These are phyloP conservation scores for Russula vinacea DNA, from an alignment of 768 basidiomycete species.

Conservation along the genomic window DNA sequence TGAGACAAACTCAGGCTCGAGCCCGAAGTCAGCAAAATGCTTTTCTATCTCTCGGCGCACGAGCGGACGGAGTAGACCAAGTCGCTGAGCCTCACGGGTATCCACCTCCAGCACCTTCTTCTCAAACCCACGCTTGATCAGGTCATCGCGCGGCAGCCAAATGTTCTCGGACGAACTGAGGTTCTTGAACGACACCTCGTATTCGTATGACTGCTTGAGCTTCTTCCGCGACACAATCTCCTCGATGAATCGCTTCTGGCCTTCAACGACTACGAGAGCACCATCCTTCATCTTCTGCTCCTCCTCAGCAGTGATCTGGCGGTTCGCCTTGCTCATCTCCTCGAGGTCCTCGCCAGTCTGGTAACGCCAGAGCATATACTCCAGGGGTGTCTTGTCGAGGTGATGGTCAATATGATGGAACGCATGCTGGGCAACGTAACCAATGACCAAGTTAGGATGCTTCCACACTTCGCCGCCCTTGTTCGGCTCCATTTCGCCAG, in stretches of 20 bases:
- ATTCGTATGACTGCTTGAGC: conserved; percentile 99
- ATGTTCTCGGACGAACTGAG: conserved; percentile 97
- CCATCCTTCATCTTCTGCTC: conserved; percentile 97
- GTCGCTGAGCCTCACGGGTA: conserved; percentile 94
- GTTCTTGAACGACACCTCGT: conserved; percentile 94
- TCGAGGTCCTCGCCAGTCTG: conserved; percentile 99
- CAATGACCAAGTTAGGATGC: conserved; percentile 99
- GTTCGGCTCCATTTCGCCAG: conserved; percentile 95
- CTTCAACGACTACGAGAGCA: conserved; percentile 77
- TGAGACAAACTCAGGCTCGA: conserved; percentile 97
- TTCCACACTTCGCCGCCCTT: conserved; percentile 98
- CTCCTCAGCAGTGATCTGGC: conserved; percentile 85
- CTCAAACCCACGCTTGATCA: conserved; percentile 97
- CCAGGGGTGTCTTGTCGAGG: conserved; percentile 97
- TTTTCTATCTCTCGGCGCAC: conserved; percentile 99
- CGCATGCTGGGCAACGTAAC: conserved; percentile 98
- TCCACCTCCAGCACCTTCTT: conserved; percentile 99
- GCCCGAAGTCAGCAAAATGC: conserved; percentile 98
- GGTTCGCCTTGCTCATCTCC: conserved; percentile 90
- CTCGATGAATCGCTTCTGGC: conserved; percentile 92
- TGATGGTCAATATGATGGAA: conserved; percentile 99
- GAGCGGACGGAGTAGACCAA: conserved; percentile 91
- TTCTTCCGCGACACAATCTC: conserved; percentile 92
- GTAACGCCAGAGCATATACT: conserved; percentile 99
- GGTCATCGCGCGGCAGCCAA: conserved; percentile 95